A percentile compares a stretch with the other conserved stretches of the same genome.
These are phyloP conservation scores for Coemansia sp. DNA, from an alignment of 192 early-diverging fungal genomes.

Conservation along the genomic window DNA sequence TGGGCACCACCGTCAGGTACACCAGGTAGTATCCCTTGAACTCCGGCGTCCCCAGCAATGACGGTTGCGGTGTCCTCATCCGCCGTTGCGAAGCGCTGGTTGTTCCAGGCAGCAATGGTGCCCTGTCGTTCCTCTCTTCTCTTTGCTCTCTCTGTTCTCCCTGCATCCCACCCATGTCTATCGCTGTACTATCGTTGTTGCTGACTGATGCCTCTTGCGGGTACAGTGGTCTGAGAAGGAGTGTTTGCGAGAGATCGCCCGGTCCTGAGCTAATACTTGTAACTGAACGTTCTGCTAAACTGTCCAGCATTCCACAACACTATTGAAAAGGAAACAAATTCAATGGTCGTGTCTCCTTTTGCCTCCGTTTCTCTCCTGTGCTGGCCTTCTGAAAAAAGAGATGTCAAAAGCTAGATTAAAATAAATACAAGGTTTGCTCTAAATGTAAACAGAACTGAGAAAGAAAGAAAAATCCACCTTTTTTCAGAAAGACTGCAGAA, in stretches of 20 bases:
- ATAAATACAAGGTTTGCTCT: no score
- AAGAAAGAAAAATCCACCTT: no score
- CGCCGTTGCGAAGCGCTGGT: slow-evolving; percentile 55
- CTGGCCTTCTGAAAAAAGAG: no score
- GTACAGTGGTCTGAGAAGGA: slow-evolving; percentile 1
- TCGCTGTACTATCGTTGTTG: slow-evolving; percentile 5
- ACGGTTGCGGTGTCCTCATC: slow-evolving; percentile 73
- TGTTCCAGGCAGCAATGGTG: slow-evolving; percentile 16
- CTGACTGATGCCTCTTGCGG: slow-evolving; percentile 5
- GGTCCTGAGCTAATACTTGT: slow-evolving; percentile 4
- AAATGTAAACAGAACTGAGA: no score
- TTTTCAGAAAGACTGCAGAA: no score
- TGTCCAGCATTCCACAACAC: slow-evolving; percentile 22
- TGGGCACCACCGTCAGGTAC: slow-evolving; percentile 58
- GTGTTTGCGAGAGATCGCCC: neutral
- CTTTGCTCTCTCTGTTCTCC: neutral
- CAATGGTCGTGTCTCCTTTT: no score
- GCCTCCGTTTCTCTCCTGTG: no score
- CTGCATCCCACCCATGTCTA: slow-evolving; percentile 8
- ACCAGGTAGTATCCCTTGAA: slow-evolving; percentile 75
- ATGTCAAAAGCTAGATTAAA: no score
- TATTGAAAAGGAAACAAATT: no score
- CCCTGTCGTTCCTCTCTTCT: no score
- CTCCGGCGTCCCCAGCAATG: slow-evolving; percentile 65
- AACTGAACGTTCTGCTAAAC: slow-evolving; percentile 21